These are phyloP conservation scores for Hypoxylon sp. DNA, from an alignment of 2,329 filamentous ascomycete genomes.

Conservation along the genomic window DNA sequence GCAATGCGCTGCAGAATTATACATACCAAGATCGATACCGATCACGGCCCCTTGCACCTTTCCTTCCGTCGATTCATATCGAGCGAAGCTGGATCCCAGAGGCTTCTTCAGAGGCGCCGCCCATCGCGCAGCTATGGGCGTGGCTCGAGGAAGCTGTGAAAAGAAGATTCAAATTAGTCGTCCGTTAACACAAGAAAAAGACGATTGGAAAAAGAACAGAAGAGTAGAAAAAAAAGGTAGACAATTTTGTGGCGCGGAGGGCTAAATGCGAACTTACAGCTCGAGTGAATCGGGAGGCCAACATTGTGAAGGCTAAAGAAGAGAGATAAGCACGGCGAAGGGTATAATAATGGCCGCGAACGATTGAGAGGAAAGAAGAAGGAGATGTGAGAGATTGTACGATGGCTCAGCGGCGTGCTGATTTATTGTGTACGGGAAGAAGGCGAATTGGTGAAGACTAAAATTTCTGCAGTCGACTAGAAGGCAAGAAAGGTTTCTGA, in stretches of 20 bases:
- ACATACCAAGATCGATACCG: slow-evolving; percentile 93
- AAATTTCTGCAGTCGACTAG: slow-evolving; percentile 42
- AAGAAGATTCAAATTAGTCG: slow-evolving; percentile 23
- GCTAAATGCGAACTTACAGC: slow-evolving; percentile 68
- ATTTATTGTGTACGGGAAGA: slow-evolving; percentile 39
- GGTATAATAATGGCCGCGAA: slow-evolving; percentile 31
- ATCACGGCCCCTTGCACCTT: slow-evolving; percentile 97
- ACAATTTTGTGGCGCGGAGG: slow-evolving; percentile 5
- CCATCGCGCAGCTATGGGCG: slow-evolving; percentile 72
- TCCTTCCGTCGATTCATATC: slow-evolving; percentile 79
- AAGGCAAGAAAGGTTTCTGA: slow-evolving; percentile 41
- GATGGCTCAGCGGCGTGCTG: slow-evolving; percentile 37
- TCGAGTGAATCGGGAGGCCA: slow-evolving; percentile 75
- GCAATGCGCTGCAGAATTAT: neutral
- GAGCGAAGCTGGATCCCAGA: slow-evolving; percentile 75
- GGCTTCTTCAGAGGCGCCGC: slow-evolving; percentile 73
- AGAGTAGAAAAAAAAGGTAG: slow-evolving; percentile 33
- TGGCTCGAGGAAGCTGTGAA: slow-evolving; percentile 78
- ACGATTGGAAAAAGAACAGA: no score
- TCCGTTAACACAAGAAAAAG: no score
- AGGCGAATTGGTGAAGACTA: slow-evolving; percentile 35
- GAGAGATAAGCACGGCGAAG: slow-evolving; percentile 40
- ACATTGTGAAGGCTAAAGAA: slow-evolving; percentile 62
- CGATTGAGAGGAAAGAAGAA: slow-evolving; percentile 39
- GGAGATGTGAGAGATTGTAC: slow-evolving; percentile 46